Conservation (phyloP, 345 rosid species). For the Physaria fendleri region DNA sequence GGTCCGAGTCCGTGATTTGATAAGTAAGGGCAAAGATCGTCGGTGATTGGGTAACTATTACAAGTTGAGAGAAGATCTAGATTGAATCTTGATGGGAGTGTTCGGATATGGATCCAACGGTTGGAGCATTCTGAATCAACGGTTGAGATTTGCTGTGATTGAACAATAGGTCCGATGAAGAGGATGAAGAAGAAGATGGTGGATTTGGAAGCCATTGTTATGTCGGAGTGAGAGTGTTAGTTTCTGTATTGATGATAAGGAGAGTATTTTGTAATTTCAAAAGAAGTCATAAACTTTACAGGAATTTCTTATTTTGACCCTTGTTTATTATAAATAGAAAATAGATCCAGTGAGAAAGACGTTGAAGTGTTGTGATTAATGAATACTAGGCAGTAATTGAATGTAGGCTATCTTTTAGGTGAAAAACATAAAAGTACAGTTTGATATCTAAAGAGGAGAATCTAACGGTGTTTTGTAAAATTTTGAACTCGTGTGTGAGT, state of each 20-base stretch:
- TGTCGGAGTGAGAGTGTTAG: slow-evolving; percentile 20
- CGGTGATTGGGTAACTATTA: slow-evolving; percentile 53
- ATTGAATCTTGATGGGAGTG: slow-evolving; percentile 70
- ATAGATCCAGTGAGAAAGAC: neutral
- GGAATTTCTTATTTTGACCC: neutral
- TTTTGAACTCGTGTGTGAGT: neutral
- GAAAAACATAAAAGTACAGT: neutral
- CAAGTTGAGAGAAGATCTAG: slow-evolving; percentile 81
- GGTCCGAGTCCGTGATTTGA: slow-evolving; percentile 88
- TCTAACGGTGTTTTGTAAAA: slow-evolving; percentile 5
- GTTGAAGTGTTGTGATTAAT: neutral
- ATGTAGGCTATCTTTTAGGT: neutral
- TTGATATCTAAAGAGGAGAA: slow-evolving; percentile 5
- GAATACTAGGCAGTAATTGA: neutral
- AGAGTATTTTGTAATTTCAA: neutral
- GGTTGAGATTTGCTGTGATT: slow-evolving; percentile 31
- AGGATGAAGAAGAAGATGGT: slow-evolving; percentile 8
- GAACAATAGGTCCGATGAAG: slow-evolving; percentile 9
- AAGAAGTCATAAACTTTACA: neutral
- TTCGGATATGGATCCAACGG: slow-evolving; percentile 90
- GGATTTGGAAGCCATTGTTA: slow-evolving; percentile 34
- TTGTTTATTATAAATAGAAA: accelerated
- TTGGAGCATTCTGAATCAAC: slow-evolving; percentile 41
- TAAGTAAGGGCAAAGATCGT: slow-evolving; percentile 60
- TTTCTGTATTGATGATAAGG: neutral